phyloP scores from a whole-genome alignment of 2,329 filamentous ascomycete genomes.

The Fusarium succisae region DNA sequence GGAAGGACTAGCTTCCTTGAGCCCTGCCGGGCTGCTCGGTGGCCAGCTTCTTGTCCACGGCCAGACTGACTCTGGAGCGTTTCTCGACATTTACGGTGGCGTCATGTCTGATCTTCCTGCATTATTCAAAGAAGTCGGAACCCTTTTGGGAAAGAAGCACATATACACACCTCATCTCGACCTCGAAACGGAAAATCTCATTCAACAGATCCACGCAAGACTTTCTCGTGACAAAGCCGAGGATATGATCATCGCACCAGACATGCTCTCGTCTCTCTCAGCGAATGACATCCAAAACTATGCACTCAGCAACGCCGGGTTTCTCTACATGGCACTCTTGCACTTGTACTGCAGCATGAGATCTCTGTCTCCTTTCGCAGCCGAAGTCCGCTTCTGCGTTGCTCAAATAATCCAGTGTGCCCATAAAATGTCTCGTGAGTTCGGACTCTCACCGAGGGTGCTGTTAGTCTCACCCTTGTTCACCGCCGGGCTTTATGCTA shows the following conservation, averaged over 20 bases:
- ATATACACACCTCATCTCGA: neutral
- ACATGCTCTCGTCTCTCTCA: neutral
- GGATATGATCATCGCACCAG: neutral
- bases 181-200: neutral
- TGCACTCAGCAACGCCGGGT: slow-evolving; percentile 20
- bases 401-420: slow-evolving; percentile 13
- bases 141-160: neutral
- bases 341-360: slow-evolving; percentile 14
- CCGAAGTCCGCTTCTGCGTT: slow-evolving; percentile 5
- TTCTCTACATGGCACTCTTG: slow-evolving; percentile 25
- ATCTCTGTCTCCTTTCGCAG: neutral
- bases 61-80: neutral
- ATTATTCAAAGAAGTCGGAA: slow-evolving; percentile 18
- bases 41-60: neutral
- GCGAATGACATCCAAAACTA: slow-evolving; percentile 20
- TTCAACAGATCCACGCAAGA: neutral
- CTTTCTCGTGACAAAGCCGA: neutral
- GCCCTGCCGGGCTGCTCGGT: neutral
- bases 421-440: neutral
- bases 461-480: slow-evolving; percentile 24
- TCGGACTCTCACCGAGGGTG: slow-evolving; percentile 11
- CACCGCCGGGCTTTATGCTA: slow-evolving; percentile 16
- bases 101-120: slow-evolving; percentile 27
- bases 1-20: slow-evolving; percentile 23
- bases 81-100: slow-evolving; percentile 24